Evolutionary conservation across 129 eudicot species (phyloP).

Genomic region (Smallanthus sonchifolius): DNA sequence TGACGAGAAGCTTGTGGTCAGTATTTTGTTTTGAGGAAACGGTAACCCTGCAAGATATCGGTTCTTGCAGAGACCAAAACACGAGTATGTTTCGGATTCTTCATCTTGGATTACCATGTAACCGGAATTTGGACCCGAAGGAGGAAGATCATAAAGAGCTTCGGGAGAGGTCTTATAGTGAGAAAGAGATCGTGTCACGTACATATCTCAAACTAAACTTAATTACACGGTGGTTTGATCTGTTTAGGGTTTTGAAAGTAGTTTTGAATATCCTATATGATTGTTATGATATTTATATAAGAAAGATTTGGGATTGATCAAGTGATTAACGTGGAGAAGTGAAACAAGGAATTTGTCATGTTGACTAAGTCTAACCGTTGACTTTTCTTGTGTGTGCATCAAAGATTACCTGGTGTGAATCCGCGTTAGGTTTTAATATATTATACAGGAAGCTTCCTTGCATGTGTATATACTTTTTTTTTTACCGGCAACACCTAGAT

Average conservation of each 20-base stretch:
- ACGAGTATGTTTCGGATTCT: conserved; percentile 46
- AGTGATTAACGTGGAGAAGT: too few species aligned
- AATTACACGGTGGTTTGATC: background rate
- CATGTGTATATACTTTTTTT: too few species aligned
- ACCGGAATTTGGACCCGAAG: conserved; percentile 64
- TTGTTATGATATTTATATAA: too few species aligned
- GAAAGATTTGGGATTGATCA: too few species aligned
- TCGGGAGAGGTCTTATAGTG: conserved; percentile 38
- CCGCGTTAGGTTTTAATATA: too few species aligned
- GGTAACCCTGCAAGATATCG: conserved; percentile 38
- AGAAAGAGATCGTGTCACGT: conserved; percentile 61
- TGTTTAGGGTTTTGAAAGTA: background rate
- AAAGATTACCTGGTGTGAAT: too few species aligned
- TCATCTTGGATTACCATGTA: conserved; percentile 28
- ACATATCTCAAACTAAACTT: conserved; percentile 33
- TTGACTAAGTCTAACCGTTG: too few species aligned
- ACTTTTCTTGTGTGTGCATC: too few species aligned
- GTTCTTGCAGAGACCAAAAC: conserved; percentile 51
- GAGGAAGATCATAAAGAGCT: conserved; percentile 28
- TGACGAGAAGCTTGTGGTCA: conserved; percentile 31
- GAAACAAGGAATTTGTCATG: too few species aligned
- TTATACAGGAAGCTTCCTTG: too few species aligned
- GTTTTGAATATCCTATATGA: too few species aligned
- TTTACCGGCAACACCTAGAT: too few species aligned
- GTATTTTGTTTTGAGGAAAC: conserved; percentile 61